Conservation (phyloP, 441 rosid species). For the Erodium texanum region DNA sequence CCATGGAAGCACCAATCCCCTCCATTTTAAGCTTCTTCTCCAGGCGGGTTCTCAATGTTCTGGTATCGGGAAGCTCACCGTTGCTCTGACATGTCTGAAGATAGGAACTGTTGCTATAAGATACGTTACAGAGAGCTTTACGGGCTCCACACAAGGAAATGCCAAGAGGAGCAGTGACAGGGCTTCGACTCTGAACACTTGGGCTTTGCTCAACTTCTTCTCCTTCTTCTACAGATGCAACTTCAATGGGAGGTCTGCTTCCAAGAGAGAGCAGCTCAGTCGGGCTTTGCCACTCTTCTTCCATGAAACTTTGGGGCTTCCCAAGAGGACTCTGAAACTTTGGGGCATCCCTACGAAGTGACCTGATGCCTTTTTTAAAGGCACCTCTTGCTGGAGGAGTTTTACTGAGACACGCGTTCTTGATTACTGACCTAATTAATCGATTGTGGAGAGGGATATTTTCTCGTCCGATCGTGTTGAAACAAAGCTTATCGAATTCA, state of each 20-base stretch:
- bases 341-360: neutral
- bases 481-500: slow-evolving; percentile 56
- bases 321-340: slow-evolving; percentile 59
- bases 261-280: slow-evolving; percentile 73
- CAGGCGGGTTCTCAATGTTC: slow-evolving; percentile 42
- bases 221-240: slow-evolving; percentile 79
- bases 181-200: slow-evolving; percentile 59
- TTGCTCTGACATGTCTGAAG: neutral
- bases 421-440: slow-evolving; percentile 51
- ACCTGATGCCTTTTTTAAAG: no score
- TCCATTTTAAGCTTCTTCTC: slow-evolving; percentile 52
- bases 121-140: neutral
- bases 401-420: slow-evolving; percentile 34
- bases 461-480: slow-evolving; percentile 51
- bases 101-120: neutral
- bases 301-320: slow-evolving; percentile 26
- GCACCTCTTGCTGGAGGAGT: no score
- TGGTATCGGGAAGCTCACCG: slow-evolving; percentile 56
- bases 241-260: slow-evolving; percentile 60
- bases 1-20: slow-evolving; percentile 38
- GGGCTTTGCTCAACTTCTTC: slow-evolving; percentile 95
- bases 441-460: slow-evolving; percentile 60
- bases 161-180: slow-evolving; percentile 76
- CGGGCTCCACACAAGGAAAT: slow-evolving; percentile 40
- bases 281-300: slow-evolving; percentile 29